Base-by-base conservation (phyloP, 805 yeast genomes). In the Sugiyamaella floridensis region DNA sequence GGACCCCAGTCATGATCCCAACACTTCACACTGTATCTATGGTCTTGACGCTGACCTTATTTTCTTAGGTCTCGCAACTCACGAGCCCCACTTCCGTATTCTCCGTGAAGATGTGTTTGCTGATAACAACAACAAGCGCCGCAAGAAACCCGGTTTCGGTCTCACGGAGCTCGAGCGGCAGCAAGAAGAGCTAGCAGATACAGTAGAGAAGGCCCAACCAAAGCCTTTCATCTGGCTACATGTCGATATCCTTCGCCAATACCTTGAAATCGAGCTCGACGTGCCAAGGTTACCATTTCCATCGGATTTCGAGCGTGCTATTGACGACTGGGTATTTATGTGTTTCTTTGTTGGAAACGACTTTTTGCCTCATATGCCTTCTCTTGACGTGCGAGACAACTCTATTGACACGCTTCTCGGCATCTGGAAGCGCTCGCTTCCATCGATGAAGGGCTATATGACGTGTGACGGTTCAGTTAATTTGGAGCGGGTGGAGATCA, bases 321-420 rank as follows among this genome's bases (percentile, higher is more conserved):
- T 93, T 56, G 99, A 93, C 66, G 99, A 93, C 70, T 93, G 99
- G 99, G 89, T 93, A 14, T 93, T 93, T 60, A 85, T 93, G 90
- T 92, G 98, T 77, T 93, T 93, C 74, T 93, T 93, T 66, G 95
- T 92, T 58, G 99, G 99, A 69, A 93, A 93, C 66, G 99, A 93
- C 80, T 93, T 93, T 76, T 73, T 93, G 63, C 99, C 99, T 1
- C 98, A 92, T 70, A 73, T 93, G 60, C 98, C 99, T 3, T 83
- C 95, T 29, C 76, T 93, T 51, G 97, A 92, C 63, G 97, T 93
- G 43, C 81, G 99, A 60, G 98, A 93, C 68, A 87, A 88, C 63
- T 90, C 97, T 60, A 86, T 93, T 63, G 97, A 92, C 64, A 74
- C 79, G 20, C 71, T 93, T 50, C 83, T 89, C 11, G 77, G 76